phyloP scores from a whole-genome alignment of 345 rosid genomes.

The Brassica juncea region DNA sequence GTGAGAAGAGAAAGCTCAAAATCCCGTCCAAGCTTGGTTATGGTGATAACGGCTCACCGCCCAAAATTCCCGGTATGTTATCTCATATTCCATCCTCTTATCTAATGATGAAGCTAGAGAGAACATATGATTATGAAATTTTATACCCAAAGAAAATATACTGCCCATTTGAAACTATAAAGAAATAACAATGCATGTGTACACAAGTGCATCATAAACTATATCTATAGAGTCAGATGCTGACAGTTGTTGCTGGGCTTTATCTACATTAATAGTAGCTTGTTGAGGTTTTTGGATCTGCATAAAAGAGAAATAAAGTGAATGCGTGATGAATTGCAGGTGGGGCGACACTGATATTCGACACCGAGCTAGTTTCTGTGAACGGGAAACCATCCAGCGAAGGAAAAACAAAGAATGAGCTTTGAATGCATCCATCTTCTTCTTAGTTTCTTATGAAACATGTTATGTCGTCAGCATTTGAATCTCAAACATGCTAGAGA shows the following conservation, averaged over 20 bases:
- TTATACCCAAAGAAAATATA: not conserved
- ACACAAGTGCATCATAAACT: not conserved
- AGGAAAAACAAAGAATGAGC: slow-evolving; percentile 37
- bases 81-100: not conserved
- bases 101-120: not conserved
- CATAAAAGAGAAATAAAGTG: not conserved
- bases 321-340: slow-evolving; percentile 47
- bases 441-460: not conserved
- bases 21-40: slow-evolving; percentile 95
- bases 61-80: slow-evolving; percentile 79
- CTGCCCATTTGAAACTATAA: not conserved
- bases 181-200: not conserved
- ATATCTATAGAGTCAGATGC: not conserved
- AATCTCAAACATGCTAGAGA: slow-evolving; percentile 10
- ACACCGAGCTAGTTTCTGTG: slow-evolving; percentile 87
- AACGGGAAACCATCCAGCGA: slow-evolving; percentile 61
- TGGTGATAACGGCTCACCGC: slow-evolving; percentile 89
- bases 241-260: not conserved
- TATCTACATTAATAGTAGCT: not conserved
- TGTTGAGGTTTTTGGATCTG: not conserved
- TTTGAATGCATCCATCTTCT: slow-evolving; percentile 18
- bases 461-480: not conserved
- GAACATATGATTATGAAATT: slow-evolving; percentile 9
- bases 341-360: slow-evolving; percentile 87
- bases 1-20: slow-evolving; percentile 93